Evolutionary conservation across 176 grass and related monocot genomes (phyloP).

Genomic region (Oryza glaberrima): DNA sequence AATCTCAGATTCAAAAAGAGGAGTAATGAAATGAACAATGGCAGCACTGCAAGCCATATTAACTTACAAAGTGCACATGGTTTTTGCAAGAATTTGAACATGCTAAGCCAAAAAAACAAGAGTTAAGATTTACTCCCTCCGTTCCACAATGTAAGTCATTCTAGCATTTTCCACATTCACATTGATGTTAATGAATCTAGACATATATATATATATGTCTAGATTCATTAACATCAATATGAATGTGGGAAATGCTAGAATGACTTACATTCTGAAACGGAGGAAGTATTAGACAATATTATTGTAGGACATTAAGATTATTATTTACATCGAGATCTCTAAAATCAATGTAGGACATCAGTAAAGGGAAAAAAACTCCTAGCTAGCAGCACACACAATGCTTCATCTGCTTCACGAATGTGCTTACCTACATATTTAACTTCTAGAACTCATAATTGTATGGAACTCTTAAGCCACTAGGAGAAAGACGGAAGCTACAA

Average conservation of each 20-base stretch:
- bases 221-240: too few relatives aligned
- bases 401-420: background rate
- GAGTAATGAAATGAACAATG: background rate
- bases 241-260: too few relatives aligned
- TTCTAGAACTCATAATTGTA: background rate
- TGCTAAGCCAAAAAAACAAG: background rate
- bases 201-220: too few relatives aligned
- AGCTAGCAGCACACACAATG: slow-evolving; percentile 23
- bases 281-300: background rate
- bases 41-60: background rate
- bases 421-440: background rate
- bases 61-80: background rate
- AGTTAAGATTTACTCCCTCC: background rate
- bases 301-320: background rate
- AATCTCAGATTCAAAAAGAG: background rate
- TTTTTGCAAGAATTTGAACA: slow-evolving; percentile 10
- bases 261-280: too few relatives aligned
- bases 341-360: slow-evolving; percentile 17
- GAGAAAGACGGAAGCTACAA: background rate
- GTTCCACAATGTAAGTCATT: too few relatives aligned
- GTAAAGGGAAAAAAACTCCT: slow-evolving; percentile 9
- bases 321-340: slow-evolving; percentile 1
- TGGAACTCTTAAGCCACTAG: background rate
- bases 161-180: too few relatives aligned
- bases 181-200: too few relatives aligned